A percentile compares a stretch with the other conserved stretches of the same genome.
phyloP scores from a whole-genome alignment of 495 filamentous ascomycete species.

The Hypoxylon fuscum region DNA sequence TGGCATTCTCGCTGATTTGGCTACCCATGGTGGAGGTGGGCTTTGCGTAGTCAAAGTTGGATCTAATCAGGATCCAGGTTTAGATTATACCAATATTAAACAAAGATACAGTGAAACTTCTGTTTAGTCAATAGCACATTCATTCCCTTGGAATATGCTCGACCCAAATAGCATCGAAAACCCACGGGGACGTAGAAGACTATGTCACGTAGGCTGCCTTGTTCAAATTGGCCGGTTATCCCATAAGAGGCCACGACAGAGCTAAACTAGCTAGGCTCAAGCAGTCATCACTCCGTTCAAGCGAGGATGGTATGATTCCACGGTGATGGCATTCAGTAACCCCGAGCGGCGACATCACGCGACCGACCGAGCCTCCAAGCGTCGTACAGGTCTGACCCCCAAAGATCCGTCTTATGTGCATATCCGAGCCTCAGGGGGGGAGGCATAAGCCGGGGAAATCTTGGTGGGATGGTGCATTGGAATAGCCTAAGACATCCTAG shows the following conservation, averaged over 20 bases:
- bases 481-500: no score
- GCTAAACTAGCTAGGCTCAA: background rate
- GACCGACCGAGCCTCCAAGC: no score
- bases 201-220: background rate
- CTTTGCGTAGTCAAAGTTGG: background rate
- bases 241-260: background rate
- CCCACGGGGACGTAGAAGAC: background rate
- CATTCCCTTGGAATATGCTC: background rate
- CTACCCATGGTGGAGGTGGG: background rate
- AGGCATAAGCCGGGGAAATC: background rate
- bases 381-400: background rate
- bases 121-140: background rate
- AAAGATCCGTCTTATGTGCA: background rate
- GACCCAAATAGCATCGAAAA: background rate
- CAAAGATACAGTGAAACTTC: background rate
- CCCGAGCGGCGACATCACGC: background rate
- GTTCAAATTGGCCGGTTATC: background rate
- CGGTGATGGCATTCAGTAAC: background rate
- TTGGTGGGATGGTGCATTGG: no score
- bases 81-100: background rate
- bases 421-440: background rate
- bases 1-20: background rate
- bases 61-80: background rate
- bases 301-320: background rate
- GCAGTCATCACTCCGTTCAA: background rate